A percentile compares a stretch with the other conserved stretches of the same genome.
Conservation (phyloP, 805 yeast species). For the Candida rishiriensis region DNA sequence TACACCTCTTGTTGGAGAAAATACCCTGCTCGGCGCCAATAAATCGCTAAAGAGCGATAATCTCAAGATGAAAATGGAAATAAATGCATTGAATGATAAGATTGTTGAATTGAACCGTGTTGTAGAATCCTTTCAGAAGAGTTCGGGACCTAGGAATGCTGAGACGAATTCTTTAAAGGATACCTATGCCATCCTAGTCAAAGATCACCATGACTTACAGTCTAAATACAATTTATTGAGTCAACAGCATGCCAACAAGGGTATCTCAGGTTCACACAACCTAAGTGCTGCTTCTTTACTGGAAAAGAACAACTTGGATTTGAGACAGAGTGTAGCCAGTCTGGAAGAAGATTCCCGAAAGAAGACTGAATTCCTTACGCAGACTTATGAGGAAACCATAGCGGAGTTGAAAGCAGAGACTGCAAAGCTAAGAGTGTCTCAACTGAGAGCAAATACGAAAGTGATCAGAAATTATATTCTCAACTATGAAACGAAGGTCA, state of each 20-base stretch:
- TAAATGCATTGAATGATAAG: not conserved
- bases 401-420: not conserved
- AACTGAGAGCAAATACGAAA: not conserved
- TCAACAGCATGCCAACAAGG: too few relatives aligned
- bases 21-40: not conserved
- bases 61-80: not conserved
- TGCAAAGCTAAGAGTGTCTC: not conserved
- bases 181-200: not conserved
- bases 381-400: not conserved
- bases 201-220: not conserved
- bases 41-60: conserved; percentile 1
- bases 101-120: not conserved
- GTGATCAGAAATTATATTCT: not conserved
- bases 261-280: too few relatives aligned
- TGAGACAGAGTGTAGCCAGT: not conserved
- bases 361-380: not conserved
- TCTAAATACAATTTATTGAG: too few relatives aligned
- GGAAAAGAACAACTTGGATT: not conserved
- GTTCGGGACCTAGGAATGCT: not conserved
- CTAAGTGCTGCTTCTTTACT: not conserved
- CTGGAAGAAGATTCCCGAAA: not conserved
- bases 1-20: too few relatives aligned
- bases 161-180: not conserved
- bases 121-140: not conserved
- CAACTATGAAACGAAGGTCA: not conserved